Evolutionary conservation across 192 early-diverging fungal genomes (phyloP).

Genomic region (Rhizophlyctis rosea): DNA sequence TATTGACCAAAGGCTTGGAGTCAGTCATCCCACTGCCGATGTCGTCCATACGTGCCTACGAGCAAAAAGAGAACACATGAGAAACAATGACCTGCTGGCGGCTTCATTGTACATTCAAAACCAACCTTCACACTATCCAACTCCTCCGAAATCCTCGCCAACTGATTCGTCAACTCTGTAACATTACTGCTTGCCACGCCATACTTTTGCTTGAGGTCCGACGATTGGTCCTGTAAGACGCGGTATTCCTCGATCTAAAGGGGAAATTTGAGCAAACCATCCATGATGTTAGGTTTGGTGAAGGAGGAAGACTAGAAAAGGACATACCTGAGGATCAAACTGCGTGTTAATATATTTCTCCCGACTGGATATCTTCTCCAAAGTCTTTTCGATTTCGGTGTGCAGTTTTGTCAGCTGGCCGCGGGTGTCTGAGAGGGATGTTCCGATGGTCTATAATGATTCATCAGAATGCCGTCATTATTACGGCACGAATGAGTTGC

Average conservation of each 20-base stretch:
- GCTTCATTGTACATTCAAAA: not conserved
- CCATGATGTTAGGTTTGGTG: not conserved
- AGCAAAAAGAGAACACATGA: not conserved
- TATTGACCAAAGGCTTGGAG: constrained; percentile 55
- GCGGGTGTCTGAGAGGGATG: constrained; percentile 36
- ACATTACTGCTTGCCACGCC: constrained; percentile 44
- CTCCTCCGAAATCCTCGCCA: constrained; percentile 50
- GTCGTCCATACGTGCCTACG: constrained; percentile 53
- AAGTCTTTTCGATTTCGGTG: constrained; percentile 49
- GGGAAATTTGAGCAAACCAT: constrained; percentile 2
- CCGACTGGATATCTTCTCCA: constrained; percentile 54
- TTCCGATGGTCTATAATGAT: constrained; percentile 34
- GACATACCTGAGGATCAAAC: constrained; percentile 49
- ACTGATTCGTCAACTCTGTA: constrained; percentile 45
- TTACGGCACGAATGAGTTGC: constrained; percentile 7
- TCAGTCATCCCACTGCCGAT: constrained; percentile 64
- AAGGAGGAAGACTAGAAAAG: not conserved
- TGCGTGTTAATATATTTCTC: constrained; percentile 66
- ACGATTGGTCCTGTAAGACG: constrained; percentile 47
- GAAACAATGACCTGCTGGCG: not conserved
- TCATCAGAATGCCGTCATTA: constrained; percentile 15
- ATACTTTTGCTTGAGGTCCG: constrained; percentile 55
- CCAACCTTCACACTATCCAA: constrained; percentile 59
- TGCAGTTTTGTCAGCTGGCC: constrained; percentile 41
- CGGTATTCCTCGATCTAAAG: constrained; percentile 50